Conservation (phyloP, 139 green algal species). For the Ulvella scutata region DNA sequence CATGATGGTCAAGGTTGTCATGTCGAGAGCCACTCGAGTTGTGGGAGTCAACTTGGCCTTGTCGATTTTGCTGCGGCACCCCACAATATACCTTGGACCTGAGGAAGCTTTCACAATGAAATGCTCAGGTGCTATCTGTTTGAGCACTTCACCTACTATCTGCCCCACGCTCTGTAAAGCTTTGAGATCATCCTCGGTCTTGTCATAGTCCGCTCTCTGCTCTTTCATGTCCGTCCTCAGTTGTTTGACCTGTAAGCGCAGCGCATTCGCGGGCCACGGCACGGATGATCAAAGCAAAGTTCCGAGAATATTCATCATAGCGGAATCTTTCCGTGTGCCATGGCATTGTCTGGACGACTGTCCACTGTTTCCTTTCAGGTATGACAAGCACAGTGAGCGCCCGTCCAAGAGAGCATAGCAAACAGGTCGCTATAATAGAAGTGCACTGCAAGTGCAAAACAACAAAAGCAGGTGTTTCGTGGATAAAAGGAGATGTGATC, state of each 20-base stretch:
- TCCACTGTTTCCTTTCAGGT: no score
- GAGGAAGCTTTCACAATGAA: conserved; percentile 99
- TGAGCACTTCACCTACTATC: conserved; percentile 97
- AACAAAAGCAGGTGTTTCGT: no score
- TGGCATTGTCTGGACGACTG: no score
- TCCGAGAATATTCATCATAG: no score
- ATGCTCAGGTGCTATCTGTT: conserved; percentile 93
- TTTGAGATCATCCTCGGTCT: conserved; percentile 98
- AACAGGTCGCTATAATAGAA: no score
- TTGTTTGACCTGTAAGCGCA: conserved; percentile 10
- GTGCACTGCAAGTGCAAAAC: no score
- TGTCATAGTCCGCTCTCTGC: conserved; percentile 86
- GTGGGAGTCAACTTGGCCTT: conserved; percentile 76
- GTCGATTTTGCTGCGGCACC: conserved; percentile 90
- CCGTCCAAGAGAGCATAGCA: no score
- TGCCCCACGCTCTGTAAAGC: conserved; percentile 96
- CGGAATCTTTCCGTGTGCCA: no score
- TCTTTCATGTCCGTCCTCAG: conserved; percentile 68
- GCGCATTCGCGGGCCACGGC: no score
- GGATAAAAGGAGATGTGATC: neutral
- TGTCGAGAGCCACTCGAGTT: conserved; percentile 94
- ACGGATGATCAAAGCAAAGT: no score
- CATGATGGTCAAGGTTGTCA: conserved; percentile 99
- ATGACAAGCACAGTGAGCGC: no score
- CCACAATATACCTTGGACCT: conserved; percentile 95